Base-by-base conservation (phyloP, 2,329 filamentous ascomycete species). In the Ophidiomyces ophidiicola region DNA sequence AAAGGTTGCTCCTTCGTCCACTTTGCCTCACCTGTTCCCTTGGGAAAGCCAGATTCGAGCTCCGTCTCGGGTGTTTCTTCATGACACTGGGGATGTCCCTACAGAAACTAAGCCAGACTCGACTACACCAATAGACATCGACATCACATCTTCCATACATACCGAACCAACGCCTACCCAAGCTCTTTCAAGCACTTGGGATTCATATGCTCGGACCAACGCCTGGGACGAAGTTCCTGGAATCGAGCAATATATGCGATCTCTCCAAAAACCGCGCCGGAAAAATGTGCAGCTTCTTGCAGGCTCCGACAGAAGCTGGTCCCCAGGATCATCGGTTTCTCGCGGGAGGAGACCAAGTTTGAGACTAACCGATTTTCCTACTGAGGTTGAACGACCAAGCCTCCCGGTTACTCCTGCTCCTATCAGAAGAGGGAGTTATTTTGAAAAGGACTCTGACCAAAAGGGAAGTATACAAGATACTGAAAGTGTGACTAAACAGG, bases 191-290 rank as follows among this genome's bases (percentile, higher is more conserved):
- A 34, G 70, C 79, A 71, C 77, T 14, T 93, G 83, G 82, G 72
- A 76, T 46, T 70, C 70, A 32, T 94, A 81, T 57, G 68, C 75
- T n/a, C 72, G 77, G 32, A 74, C 69, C 36, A 98, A 96, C 59
- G 87, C 85, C 11, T 98, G 90, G 90, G 90, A 98, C 53, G 82
- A 84, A 38, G 74, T 92, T 37, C 82, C 83, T 8, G 81, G 84
- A 48, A 98, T 98, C 51, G 78, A 84, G 52, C 74, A 75, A 46
- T 98, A 94, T 56, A 82, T 96, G 39, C 82, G 83, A 46, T 71
- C 75, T 38, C 67, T 93, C 41, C 77, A 81, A 50, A 76, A 78
- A 56, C 70, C 74, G 53, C 71, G 69, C 41, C 69, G 67, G 44
- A 68, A 58, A 37, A 67, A 64, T 46, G 49, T 62, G 29, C 62